Base-by-base conservation (phyloP, 805 yeast species). In the Isabelozyma pseudorhagii region DNA sequence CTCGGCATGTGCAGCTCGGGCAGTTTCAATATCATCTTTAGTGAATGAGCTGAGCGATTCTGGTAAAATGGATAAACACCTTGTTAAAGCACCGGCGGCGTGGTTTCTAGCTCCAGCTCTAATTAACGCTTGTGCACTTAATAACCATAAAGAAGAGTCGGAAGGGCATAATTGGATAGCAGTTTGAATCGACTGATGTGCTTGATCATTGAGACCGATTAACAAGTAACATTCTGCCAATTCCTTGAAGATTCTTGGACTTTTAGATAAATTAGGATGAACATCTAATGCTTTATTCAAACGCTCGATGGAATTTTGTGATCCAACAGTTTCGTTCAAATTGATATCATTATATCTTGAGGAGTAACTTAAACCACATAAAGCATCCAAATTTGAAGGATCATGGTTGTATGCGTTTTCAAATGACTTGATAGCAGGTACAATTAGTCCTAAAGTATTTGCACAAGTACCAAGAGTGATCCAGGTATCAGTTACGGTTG, bases 1-100 rank as follows among this genome's bases (percentile, higher is more conserved):
- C 55, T 81, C 83, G 4, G 80, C 75, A 63, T 81, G 85, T 3
- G 79, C 77, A 13, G 76, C 69, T 47, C 84, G 67, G 0, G 81
- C 78, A 1, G 78, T 68, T 47, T 77, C 78, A n/a, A 78, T 60
- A 43, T 75, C 80, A 4, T 61, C 59, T 1, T 57, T 40, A 6
- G 63, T 50, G 45, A 69, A 57, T 42, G 67, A 59, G 44, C 53
- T 58, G 8, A 69, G 55, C 15, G 59, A 52, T 14, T 62, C 65
- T 3, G 80, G 79, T 42, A 78, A 60, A 39, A 74, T 63, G 17
- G 70, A 64, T 29, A 81, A 61, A 40, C 81, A 68, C 43, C 73
- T 75, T 17, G 72, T 72, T 45, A 82, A 68, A 3, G 81, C 68
- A 17, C 75, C 74, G 3, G 77, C 70, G 0, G 85, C 81, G 52